These are phyloP conservation scores for Taiozyma sp. DNA, from an alignment of 1,139 yeast genomes.

Conservation along the genomic window DNA sequence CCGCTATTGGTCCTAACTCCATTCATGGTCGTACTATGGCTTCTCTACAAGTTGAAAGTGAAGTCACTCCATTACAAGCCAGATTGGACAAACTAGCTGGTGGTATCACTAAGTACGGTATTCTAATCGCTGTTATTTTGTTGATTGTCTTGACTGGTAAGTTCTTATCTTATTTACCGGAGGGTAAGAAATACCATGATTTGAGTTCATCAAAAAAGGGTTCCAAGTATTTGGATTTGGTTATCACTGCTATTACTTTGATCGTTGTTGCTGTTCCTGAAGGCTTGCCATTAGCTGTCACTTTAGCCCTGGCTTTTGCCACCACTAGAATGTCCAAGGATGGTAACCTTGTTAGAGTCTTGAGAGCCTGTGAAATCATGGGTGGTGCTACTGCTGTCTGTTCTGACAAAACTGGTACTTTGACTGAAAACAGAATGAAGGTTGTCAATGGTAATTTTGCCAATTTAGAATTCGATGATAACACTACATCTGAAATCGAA, in stretches of 20 bases:
- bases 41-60: slow-evolving; percentile 67
- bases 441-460: slow-evolving; percentile 76
- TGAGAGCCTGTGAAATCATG: slow-evolving; percentile 96
- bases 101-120: slow-evolving; percentile 91
- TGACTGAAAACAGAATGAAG: slow-evolving; percentile 89
- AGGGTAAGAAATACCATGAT: slow-evolving; percentile 39
- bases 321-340: slow-evolving; percentile 97
- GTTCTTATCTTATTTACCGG: slow-evolving; percentile 62
- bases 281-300: slow-evolving; percentile 94
- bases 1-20: slow-evolving; percentile 87
- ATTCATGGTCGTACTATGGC: slow-evolving; percentile 89
- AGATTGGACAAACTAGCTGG: slow-evolving; percentile 81
- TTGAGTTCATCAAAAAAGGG: slow-evolving; percentile 71
- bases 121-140: slow-evolving; percentile 72
- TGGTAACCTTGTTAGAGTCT: slow-evolving; percentile 90
- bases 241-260: slow-evolving; percentile 87
- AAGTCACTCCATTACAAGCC: slow-evolving; percentile 83
- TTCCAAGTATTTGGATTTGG: slow-evolving; percentile 71
- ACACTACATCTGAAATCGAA: slow-evolving; percentile 16
- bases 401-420: slow-evolving; percentile 95
- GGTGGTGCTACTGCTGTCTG: slow-evolving; percentile 98
- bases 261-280: slow-evolving; percentile 98
- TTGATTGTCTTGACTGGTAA: slow-evolving; percentile 76
- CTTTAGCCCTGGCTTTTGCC: slow-evolving; percentile 94
- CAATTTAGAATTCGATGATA: slow-evolving; percentile 28